Evolutionary conservation across 768 basidiomycete genomes (phyloP).

Genomic region (Naganishia kalamii): DNA sequence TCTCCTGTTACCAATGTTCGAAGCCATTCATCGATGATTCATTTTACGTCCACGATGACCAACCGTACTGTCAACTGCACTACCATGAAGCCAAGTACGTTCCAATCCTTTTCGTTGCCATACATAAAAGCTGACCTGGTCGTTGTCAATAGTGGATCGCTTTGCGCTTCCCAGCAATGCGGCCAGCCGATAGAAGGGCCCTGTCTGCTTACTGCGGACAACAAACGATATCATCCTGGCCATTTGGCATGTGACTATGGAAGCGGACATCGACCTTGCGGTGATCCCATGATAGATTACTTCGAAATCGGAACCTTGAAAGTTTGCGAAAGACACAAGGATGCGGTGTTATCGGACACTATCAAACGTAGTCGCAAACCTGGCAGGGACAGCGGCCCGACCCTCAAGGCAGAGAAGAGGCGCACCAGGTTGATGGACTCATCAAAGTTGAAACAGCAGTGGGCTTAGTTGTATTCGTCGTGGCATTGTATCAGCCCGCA

Average conservation of each 20-base stretch:
- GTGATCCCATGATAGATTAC: conserved; percentile 63
- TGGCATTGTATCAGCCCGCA: too few species aligned
- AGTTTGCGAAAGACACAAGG: conserved; percentile 80
- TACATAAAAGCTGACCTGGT: not conserved
- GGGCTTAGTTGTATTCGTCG: too few species aligned
- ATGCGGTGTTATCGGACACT: conserved; percentile 29
- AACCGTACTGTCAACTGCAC: conserved; percentile 83
- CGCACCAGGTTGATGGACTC: conserved; percentile 64
- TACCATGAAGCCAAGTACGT: conserved; percentile 77
- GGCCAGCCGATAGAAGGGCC: conserved; percentile 88
- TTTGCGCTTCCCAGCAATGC: conserved; percentile 72
- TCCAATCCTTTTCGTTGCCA: not conserved
- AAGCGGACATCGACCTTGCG: conserved; percentile 47
- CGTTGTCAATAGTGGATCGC: conserved; percentile 53
- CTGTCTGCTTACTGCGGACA: conserved; percentile 77
- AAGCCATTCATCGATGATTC: conserved; percentile 84
- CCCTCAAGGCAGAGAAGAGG: conserved; percentile 63
- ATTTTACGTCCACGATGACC: conserved; percentile 86
- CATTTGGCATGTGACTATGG: conserved; percentile 74
- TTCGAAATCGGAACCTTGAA: conserved; percentile 73
- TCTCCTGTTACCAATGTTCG: conserved; percentile 77
- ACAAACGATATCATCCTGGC: conserved; percentile 77
- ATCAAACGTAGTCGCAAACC: conserved; percentile 15
- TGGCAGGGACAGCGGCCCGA: conserved; percentile 28
- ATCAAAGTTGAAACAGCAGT: too few species aligned